A percentile compares a stretch with the other conserved stretches of the same genome.
phyloP scores from a whole-genome alignment of 2,329 filamentous ascomycete species.

The Aspergillus sp. region DNA sequence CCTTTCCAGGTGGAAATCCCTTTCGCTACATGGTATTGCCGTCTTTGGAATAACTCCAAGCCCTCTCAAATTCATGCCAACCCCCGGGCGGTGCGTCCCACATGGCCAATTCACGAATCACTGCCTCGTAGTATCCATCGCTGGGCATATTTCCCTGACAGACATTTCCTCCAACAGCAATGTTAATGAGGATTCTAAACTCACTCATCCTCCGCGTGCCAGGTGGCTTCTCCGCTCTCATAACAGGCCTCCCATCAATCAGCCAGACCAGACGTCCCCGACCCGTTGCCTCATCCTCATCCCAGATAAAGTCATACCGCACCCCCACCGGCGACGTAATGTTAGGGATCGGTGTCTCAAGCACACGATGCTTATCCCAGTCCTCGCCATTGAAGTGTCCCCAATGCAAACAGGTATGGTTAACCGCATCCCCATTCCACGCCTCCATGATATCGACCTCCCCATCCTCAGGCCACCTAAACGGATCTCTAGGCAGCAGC shows the following conservation, averaged over 20 bases:
- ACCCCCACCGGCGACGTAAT: too few relatives aligned
- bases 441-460: background rate
- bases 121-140: background rate
- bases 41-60: too few relatives aligned
- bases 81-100: too few relatives aligned
- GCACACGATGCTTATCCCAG: background rate
- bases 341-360: background rate
- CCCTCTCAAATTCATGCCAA: too few relatives aligned
- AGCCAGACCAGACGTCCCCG: too few relatives aligned
- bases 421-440: background rate
- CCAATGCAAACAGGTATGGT: background rate
- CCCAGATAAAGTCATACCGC: too few relatives aligned
- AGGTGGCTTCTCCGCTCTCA: too few relatives aligned
- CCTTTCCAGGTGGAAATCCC: too few relatives aligned
- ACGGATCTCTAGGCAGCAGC: background rate
- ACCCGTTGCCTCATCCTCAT: too few relatives aligned
- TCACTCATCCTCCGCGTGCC: background rate
- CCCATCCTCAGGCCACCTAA: background rate
- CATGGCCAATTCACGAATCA: background rate
- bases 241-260: too few relatives aligned
- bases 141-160: background rate
- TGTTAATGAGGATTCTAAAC: background rate
- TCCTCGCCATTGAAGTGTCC: background rate
- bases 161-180: background rate
- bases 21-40: too few relatives aligned